Evolutionary conservation across 2,329 filamentous ascomycete species (phyloP).

Genomic region (Penicillium olsonii): DNA sequence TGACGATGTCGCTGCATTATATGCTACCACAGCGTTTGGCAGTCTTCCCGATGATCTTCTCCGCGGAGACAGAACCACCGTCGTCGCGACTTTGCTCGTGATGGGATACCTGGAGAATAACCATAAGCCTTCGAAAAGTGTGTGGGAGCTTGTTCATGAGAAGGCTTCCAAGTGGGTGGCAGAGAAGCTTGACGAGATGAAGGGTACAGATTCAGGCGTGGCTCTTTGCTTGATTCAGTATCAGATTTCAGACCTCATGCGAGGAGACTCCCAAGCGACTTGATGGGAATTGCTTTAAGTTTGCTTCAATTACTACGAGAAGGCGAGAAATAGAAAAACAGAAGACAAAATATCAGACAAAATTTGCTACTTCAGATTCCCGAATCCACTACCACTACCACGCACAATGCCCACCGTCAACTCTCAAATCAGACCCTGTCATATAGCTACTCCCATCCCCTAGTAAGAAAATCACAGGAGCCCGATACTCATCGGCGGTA

Average conservation of each 20-base stretch:
- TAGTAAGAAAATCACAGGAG: background rate
- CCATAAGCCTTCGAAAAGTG: background rate
- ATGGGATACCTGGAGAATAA: constrained; percentile 13
- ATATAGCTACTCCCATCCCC: background rate
- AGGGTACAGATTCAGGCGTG: background rate
- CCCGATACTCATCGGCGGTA: no score
- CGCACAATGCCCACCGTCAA: background rate
- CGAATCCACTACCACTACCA: background rate
- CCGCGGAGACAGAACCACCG: background rate
- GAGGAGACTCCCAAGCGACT: background rate
- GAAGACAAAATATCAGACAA: no score
- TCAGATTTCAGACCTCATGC: background rate
- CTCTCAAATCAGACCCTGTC: background rate
- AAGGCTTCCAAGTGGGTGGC: constrained; percentile 20
- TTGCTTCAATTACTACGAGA: no score
- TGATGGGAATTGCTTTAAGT: no score
- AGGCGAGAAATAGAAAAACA: no score
- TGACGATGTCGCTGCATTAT: background rate
- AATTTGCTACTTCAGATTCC: no score
- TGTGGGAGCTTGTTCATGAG: constrained; percentile 20
- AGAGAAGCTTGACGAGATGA: background rate
- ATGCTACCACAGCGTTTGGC: background rate
- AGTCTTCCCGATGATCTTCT: background rate
- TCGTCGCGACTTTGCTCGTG: constrained; percentile 17
- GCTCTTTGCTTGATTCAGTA: background rate